Conservation (phyloP, 345 rosid genomes). For the Atalantia buxifolia region DNA sequence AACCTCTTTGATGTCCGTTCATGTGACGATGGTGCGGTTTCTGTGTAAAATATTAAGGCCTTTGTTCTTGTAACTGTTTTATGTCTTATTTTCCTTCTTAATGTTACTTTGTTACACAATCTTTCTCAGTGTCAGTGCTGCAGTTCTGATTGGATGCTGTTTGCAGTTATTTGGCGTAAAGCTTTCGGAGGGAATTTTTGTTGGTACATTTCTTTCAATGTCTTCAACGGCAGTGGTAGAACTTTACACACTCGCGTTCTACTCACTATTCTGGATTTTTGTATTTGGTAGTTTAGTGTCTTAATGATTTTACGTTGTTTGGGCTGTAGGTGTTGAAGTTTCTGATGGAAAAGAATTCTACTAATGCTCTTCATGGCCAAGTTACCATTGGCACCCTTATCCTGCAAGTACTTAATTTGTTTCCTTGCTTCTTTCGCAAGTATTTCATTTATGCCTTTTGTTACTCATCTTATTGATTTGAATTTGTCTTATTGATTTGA, state of each 20-base stretch:
- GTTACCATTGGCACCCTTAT: constrained; percentile 85
- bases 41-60: background rate
- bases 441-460: constrained; percentile 7
- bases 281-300: background rate
- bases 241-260: background rate
- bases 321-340: constrained; percentile 72
- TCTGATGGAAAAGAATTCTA: constrained; percentile 80
- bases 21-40: background rate
- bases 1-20: background rate
- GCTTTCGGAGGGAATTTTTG: constrained; percentile 83
- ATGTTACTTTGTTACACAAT: constrained; percentile 4
- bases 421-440: background rate
- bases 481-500: background rate
- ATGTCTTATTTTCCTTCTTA: background rate
- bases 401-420: constrained; percentile 60
- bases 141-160: constrained; percentile 22
- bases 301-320: background rate
- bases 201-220: constrained; percentile 89
- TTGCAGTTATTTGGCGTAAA: constrained; percentile 91
- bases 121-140: background rate
- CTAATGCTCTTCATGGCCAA: constrained; percentile 77
- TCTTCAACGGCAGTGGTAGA: constrained; percentile 96
- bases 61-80: background rate
- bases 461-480: background rate
- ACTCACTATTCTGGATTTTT: background rate